phyloP scores from a whole-genome alignment of 306 rosid genomes.

The Gleditsia sinensis region DNA sequence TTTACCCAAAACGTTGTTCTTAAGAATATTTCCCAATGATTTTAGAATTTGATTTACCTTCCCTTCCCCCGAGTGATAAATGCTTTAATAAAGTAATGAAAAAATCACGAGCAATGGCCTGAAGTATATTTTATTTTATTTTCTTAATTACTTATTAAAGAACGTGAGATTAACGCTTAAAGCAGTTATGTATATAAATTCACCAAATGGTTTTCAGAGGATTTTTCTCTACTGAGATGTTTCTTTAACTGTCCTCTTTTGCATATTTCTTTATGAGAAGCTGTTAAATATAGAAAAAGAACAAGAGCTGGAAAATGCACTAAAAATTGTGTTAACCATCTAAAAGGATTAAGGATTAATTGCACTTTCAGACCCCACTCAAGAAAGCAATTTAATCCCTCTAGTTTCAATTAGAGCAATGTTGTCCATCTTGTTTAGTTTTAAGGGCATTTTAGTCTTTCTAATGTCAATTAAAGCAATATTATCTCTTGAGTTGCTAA shows the following conservation, averaged over 20 bases:
- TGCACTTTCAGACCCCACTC: too few relatives aligned
- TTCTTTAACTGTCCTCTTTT: neutral
- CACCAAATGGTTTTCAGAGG: neutral
- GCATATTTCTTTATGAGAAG: neutral
- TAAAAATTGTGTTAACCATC: neutral
- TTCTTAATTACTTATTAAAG: neutral
- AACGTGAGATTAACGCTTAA: neutral
- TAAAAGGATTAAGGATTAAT: neutral
- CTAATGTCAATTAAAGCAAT: too few relatives aligned
- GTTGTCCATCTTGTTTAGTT: too few relatives aligned
- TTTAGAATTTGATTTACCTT: conserved; percentile 15
- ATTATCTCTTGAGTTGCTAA: too few relatives aligned
- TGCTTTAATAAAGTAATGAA: neutral
- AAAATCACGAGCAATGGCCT: neutral
- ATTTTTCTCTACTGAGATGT: neutral
- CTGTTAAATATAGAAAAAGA: neutral
- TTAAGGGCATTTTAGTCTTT: too few relatives aligned
- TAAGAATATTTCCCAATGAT: neutral
- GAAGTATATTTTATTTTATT: neutral
- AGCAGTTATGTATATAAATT: neutral
- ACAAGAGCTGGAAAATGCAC: neutral
- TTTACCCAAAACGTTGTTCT: neutral
- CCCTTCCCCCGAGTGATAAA: neutral
- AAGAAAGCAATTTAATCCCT: too few relatives aligned
- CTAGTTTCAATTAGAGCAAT: too few relatives aligned